Evolutionary conservation across 169 alveolate genomes (phyloP), one percentile per base, ranked within the genome.

Genomic region (Neospora caninum): DNA sequence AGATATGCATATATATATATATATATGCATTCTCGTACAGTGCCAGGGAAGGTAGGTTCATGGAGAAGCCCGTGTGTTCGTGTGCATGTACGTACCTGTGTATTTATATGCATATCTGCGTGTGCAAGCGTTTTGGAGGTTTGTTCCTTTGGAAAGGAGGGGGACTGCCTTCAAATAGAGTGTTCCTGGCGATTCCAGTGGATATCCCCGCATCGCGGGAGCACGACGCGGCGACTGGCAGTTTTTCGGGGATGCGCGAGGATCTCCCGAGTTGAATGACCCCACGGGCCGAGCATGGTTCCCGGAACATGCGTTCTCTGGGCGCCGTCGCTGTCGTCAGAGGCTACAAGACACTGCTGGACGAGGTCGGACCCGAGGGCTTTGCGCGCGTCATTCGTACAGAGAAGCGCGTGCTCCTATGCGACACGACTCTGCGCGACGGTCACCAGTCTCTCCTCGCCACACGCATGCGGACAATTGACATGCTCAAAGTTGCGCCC

Each of bases 381-480:
- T 88, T 88, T 58, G 93, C 84, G 43, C 53, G n/a, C n/a, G 69
- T 31, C 64, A 49, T 88, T 25, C 84, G 93, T 0, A 10, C 13
- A 58, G 70, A 88, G 64, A 41, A 38, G 41, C 36, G 70, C 0
- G 27, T 45, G 20, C 93, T 88, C 39, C 87, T 88, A 38, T 38
- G 80, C 39, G 93, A 88, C 69, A 88, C 93, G 69, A 88, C 93
- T 6, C 43, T 49, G 7, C 41, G 93, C 13, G 93, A 88, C 69
- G 93, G 84, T 42, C 93, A 88, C 69, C 93, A 88, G 87, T 88
- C 93, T 25, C 93, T 88, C 4, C 69, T 88, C 7, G 93, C 93
- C 42, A 88, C 93, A 4, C 84, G 93, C 38, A 22, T 88, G 93
- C 84, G 93, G 54, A 88, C 93, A 0, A 16, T 39, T 69, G 93